Base-by-base conservation (phyloP, 257 asterid genomes). In the Solanum boliviense region DNA sequence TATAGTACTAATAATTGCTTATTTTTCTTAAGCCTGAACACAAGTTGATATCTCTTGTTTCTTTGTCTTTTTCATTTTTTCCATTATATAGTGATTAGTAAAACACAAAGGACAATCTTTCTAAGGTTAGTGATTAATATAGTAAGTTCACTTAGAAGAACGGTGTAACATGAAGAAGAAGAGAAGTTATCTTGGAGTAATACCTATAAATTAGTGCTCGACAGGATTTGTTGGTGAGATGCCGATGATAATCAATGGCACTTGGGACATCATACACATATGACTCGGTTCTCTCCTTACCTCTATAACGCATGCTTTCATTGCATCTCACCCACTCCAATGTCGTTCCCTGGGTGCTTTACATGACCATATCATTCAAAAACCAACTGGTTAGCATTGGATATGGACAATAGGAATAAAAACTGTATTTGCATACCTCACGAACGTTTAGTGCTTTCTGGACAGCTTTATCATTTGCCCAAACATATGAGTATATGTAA, bases 121-220 rank as follows among this genome's bases (percentile, higher is more conserved):
- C 46, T 34, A 31, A 84, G 72, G 36, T 32, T 58, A 58, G 46
- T 12, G 86, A 65, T 29, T 34, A 56, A 48, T 36, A 38, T 11
- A 6, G 13, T 38, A 75, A 75, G 52, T 31, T 75, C 56, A 75
- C 58, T 38, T 75, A 76, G 32, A 13, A 32, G 44, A 72, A 72
- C 25, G 68, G 32, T 3, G 70, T 20, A 48, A 82, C 44, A 58
- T 7, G 52, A 84, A 56, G 46, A 65, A 56, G 20, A 34, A 60
- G 27, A 60, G 27, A 84, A 32, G 5, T 1, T 41, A n/a, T 27
- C 72, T 83, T 29, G 72, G 48, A 18, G 23, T 58, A 29, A 32
- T 65, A 93, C 95, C 95, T 93, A 10, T 91, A 91, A 9, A 86
- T 91, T 91, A 93, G 90, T 38, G 90, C 92, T 72, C 90, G 93